Evolutionary conservation across 306 rosid species (phyloP).

Genomic region (Sophora flavescens): DNA sequence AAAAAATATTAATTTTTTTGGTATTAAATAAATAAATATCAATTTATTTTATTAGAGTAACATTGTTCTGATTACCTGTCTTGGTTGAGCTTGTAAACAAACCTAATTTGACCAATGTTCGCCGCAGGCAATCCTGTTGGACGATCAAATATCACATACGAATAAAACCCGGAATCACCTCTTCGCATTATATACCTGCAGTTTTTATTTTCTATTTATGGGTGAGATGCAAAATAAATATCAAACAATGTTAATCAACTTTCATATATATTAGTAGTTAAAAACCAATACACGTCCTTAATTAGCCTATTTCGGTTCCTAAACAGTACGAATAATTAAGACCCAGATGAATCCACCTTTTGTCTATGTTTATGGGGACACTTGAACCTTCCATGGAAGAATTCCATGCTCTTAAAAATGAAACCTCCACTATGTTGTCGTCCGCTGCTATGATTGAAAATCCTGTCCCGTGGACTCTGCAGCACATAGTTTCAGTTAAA

Average conservation of each 20-base stretch:
- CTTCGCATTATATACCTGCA: conserved; percentile 70
- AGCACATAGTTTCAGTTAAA: conserved; percentile 4
- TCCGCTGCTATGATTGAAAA: conserved; percentile 44
- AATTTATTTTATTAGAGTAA: not conserved
- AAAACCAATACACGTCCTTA: too few species aligned
- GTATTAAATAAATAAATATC: not conserved
- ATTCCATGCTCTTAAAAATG: conserved; percentile 67
- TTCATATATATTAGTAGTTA: not conserved
- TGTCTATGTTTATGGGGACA: conserved; percentile 70
- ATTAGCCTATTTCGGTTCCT: not conserved
- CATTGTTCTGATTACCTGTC: conserved; percentile 48
- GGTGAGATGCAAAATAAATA: too few species aligned
- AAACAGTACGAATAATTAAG: not conserved
- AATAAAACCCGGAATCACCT: conserved; percentile 72
- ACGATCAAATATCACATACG: conserved; percentile 67
- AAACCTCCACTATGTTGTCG: conserved; percentile 65
- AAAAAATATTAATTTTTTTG: not conserved
- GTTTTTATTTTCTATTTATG: too few species aligned
- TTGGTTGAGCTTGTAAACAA: conserved; percentile 59
- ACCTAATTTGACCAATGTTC: conserved; percentile 60
- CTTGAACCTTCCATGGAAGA: conserved; percentile 26
- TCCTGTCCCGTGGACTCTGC: conserved; percentile 57
- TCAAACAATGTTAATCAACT: not conserved
- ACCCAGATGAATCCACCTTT: conserved; percentile 53
- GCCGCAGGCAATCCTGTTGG: conserved; percentile 60